These are phyloP conservation scores for Pythium aquatile DNA, from an alignment of 352 stramenopile genomes.

Conservation along the genomic window DNA sequence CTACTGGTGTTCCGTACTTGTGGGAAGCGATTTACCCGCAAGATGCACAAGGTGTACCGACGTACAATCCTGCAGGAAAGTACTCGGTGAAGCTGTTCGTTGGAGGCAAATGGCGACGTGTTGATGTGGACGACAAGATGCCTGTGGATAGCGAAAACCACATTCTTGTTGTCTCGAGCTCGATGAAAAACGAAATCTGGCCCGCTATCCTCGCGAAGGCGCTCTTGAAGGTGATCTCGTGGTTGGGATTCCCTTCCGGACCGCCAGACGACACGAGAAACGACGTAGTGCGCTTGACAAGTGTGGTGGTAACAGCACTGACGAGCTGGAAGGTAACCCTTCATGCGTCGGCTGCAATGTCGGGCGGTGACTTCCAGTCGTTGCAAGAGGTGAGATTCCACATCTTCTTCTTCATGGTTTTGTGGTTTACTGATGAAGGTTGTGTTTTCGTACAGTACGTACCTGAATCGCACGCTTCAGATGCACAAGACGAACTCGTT, in stretches of 20 bases:
- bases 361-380: slow-evolving; percentile 10
- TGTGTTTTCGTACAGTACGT: slow-evolving; percentile 11
- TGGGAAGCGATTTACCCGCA: slow-evolving; percentile 80
- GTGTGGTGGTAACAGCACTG: slow-evolving; percentile 37
- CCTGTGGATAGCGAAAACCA: slow-evolving; percentile 50
- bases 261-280: neutral
- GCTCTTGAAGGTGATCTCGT: slow-evolving; percentile 66
- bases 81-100: slow-evolving; percentile 76
- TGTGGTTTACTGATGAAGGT: neutral
- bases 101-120: slow-evolving; percentile 62
- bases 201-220: slow-evolving; percentile 63
- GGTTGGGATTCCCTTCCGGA: slow-evolving; percentile 27
- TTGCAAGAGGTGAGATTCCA: slow-evolving; percentile 15
- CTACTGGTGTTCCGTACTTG: slow-evolving; percentile 36
- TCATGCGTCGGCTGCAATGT: slow-evolving; percentile 11
- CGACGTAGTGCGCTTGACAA: slow-evolving; percentile 26
- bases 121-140: slow-evolving; percentile 73
- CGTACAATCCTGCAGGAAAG: slow-evolving; percentile 73
- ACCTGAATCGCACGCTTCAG: slow-evolving; percentile 2
- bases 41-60: slow-evolving; percentile 37
- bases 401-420: too few relatives aligned
- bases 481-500: slow-evolving; percentile 19
- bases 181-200: slow-evolving; percentile 67
- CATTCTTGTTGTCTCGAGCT: slow-evolving; percentile 57
- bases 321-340: slow-evolving; percentile 62